phyloP scores from a whole-genome alignment of 1,139 yeast species.

The Pichiaceae sp. region DNA sequence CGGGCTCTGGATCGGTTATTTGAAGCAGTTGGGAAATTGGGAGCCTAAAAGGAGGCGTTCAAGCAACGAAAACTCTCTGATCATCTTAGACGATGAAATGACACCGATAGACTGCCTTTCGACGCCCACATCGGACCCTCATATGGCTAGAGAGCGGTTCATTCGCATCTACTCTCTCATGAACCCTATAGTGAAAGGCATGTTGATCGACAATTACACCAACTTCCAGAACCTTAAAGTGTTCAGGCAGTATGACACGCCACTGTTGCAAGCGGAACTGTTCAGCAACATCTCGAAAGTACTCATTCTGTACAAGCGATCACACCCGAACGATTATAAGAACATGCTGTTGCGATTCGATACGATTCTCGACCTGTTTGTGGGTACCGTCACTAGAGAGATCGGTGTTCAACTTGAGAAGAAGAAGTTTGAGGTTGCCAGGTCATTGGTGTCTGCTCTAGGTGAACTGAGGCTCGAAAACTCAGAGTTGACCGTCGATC shows the following conservation, averaged over 20 bases:
- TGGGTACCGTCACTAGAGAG: constrained; percentile 64
- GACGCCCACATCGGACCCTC: constrained; percentile 28
- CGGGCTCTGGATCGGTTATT: constrained; percentile 43
- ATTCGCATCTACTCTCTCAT: constrained; percentile 34
- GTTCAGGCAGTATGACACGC: constrained; percentile 39
- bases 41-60: constrained; percentile 3
- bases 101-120: constrained; percentile 21
- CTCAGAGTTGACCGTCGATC: constrained; percentile 29
- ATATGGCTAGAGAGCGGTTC: constrained; percentile 36
- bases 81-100: constrained; percentile 10
- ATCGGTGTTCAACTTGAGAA: constrained; percentile 53
- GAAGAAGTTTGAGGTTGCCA: constrained; percentile 31
- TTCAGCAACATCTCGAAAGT: constrained; percentile 23
- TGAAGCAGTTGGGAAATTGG: constrained; percentile 45
- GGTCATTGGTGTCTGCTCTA: constrained; percentile 25
- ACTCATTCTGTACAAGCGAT: constrained; percentile 29
- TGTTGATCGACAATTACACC: constrained; percentile 37
- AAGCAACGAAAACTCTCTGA: constrained; percentile 14
- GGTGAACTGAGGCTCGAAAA: constrained; percentile 28
- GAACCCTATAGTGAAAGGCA: constrained; percentile 38
- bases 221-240: constrained; percentile 35
- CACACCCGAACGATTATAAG: constrained; percentile 18
- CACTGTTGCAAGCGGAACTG: constrained; percentile 39
- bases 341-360: constrained; percentile 35
- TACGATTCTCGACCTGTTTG: constrained; percentile 62